Base-by-base conservation (phyloP, 495 filamentous ascomycete species). In the Recurvomyces mirabilis region DNA sequence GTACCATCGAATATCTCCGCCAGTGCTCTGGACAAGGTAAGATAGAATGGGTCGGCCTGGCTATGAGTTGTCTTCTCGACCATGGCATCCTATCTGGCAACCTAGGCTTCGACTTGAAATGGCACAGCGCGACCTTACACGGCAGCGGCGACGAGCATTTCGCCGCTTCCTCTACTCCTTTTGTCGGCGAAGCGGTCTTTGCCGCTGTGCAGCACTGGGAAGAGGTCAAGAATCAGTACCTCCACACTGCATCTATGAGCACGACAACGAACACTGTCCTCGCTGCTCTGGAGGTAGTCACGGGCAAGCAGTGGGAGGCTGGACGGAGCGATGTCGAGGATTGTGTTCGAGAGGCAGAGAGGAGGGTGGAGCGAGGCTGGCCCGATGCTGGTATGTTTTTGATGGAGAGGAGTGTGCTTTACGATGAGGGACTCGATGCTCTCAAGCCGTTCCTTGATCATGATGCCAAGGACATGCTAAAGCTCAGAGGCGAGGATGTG, bases 71-170 rank as follows among this genome's bases (percentile, higher is more conserved):
- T 26, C 36, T 46, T 10, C 43, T 59, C 3, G 56, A 59, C 31
- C 20, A 14, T 12, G 37, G 29, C 4, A 42, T 57, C n/a, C 34
- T 38, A 10, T 48, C 25, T 46, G 57, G 51, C 4, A 44, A 49
- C 43, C 54, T 57, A 15, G 51, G 54, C 19, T 54, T 60, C 35
- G 51, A 57, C 23, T 15, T 60, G 14, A 42, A 44, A 46, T 58
- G 57, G 57, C 48, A 58, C 20, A 57, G 48, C 32, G 55, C 48
- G 9, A 53, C 57, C 4, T 19, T 60, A 21, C 45, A 53, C 38
- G 55, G 52, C 30, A 37, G 41, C 3, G 55, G 55, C 9, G 45
- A 35, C 24, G 55, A 60, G 32, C 25, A 12, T 0, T 60, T 58
- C 38, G 52, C 57, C 3, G 51, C 45, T 1, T 38, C 47, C 20